A percentile compares a stretch with the other conserved stretches of the same genome.
These are phyloP conservation scores for Ophiostoma novo-ulmi DNA, from an alignment of 2,329 filamentous ascomycete species.

Conservation along the genomic window DNA sequence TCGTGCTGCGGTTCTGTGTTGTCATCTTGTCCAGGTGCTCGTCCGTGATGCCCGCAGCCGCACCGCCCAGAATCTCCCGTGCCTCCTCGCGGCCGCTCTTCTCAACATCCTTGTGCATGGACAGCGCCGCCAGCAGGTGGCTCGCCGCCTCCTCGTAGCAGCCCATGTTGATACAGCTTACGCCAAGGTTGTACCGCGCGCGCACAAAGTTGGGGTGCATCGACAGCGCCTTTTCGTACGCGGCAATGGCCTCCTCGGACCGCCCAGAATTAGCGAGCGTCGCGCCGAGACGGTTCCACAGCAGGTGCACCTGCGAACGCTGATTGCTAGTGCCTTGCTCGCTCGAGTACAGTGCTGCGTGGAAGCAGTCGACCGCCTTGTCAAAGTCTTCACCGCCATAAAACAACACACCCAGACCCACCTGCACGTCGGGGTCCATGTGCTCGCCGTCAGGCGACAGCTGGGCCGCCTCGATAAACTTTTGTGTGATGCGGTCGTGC, in stretches of 20 bases:
- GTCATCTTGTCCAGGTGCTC: constrained; percentile 80
- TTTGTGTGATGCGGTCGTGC: constrained; percentile 81
- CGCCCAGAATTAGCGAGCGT: constrained; percentile 93
- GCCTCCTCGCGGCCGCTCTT: constrained; percentile 77
- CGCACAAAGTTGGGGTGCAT: constrained; percentile 95
- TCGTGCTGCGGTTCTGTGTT: constrained; percentile 92
- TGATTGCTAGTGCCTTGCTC: constrained; percentile 81
- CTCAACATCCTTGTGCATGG: constrained; percentile 94
- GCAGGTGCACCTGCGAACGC: constrained; percentile 78
- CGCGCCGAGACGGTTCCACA: constrained; percentile 95
- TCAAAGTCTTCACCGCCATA: constrained; percentile 97
- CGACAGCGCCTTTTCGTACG: constrained; percentile 86
- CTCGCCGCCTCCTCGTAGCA: constrained; percentile 90
- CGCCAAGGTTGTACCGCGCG: constrained; percentile 92
- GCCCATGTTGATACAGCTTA: constrained; percentile 95
- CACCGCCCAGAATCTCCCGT: constrained; percentile 68
- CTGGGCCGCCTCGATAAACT: constrained; percentile 89
- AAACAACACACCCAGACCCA: constrained; percentile 92
- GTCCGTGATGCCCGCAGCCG: constrained; percentile 50
- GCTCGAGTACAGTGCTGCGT: constrained; percentile 77
- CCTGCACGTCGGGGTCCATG: constrained; percentile 98
- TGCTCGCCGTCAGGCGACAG: constrained; percentile 86
- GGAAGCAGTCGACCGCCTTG: constrained; percentile 98
- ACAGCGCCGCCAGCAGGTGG: constrained; percentile 83
- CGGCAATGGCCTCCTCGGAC: constrained; percentile 91